phyloP scores from a whole-genome alignment of 805 yeast genomes.

The Kazachstania psychrophila region DNA sequence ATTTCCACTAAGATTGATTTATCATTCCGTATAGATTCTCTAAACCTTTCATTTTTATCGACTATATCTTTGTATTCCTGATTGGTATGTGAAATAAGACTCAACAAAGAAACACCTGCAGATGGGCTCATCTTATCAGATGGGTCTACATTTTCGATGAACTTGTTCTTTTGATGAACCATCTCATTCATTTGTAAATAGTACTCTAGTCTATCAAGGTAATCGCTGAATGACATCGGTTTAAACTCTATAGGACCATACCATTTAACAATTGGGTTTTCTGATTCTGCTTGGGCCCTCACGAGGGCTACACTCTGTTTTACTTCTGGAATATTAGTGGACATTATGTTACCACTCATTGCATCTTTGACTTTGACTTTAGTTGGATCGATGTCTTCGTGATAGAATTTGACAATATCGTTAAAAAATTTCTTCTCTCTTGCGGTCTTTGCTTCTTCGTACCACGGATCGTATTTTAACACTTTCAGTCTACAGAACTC shows the following conservation, averaged over 20 bases:
- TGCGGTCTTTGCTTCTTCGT: conserved; percentile 51
- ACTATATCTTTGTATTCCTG: conserved; percentile 11
- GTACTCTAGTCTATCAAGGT: conserved; percentile 26
- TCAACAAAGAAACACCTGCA: conserved; percentile 3
- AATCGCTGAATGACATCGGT: conserved; percentile 41
- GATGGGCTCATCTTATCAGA: not conserved
- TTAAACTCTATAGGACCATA: conserved; percentile 52
- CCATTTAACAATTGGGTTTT: conserved; percentile 45
- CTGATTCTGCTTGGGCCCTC: conserved; percentile 40
- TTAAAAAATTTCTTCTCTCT: conserved; percentile 35
- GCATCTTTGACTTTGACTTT: conserved; percentile 29
- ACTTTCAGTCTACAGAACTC: conserved; percentile 43
- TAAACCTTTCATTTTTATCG: conserved; percentile 12
- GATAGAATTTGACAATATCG: conserved; percentile 27
- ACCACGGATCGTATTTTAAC: conserved; percentile 58
- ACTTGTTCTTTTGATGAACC: conserved; percentile 14
- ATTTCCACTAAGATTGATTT: not conserved
- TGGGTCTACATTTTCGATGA: not conserved
- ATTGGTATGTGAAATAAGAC: conserved; percentile 11
- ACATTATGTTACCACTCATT: conserved; percentile 21
- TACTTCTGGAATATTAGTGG: conserved; percentile 26
- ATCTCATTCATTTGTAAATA: conserved; percentile 24
- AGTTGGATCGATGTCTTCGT: conserved; percentile 30
- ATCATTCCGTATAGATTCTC: conserved; percentile 8
- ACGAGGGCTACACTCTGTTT: conserved; percentile 31